phyloP scores from a whole-genome alignment of 2,329 filamentous ascomycete species.

The Neopestalotiopsis rosae region DNA sequence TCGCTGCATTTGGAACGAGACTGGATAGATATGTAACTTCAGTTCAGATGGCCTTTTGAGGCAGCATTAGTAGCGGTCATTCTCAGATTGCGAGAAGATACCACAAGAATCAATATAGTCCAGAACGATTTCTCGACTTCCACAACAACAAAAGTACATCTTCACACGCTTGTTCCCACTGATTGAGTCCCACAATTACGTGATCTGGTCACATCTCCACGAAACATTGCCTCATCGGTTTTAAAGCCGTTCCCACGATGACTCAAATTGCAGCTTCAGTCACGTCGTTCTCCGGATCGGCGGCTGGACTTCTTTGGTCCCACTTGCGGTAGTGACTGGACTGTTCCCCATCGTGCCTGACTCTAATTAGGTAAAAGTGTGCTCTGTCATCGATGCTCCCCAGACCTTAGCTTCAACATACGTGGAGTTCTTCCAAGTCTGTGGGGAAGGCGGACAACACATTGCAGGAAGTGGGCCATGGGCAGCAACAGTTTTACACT shows the following conservation, averaged over 20 bases:
- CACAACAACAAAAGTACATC: background rate
- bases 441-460: conserved; percentile 12
- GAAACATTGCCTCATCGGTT: conserved; percentile 7
- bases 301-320: background rate
- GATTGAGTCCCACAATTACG: background rate
- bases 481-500: background rate
- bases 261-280: background rate
- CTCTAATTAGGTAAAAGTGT: conserved; percentile 13
- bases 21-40: background rate
- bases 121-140: background rate
- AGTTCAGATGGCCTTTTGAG: background rate
- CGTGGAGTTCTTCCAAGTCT: conserved; percentile 6
- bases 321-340: background rate
- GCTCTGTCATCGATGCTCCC: conserved; percentile 8
- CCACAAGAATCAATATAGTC: background rate
- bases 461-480: background rate
- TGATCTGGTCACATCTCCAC: conserved; percentile 6
- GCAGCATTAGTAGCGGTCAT: background rate
- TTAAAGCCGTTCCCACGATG: background rate
- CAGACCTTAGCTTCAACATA: background rate
- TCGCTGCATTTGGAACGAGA: background rate
- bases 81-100: background rate
- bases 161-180: background rate
- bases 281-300: conserved; percentile 9
- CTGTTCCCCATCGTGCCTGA: conserved; percentile 9